Conservation (phyloP, 1,284 basidiomycete genomes). For the Cryptococcus amylolentus region DNA sequence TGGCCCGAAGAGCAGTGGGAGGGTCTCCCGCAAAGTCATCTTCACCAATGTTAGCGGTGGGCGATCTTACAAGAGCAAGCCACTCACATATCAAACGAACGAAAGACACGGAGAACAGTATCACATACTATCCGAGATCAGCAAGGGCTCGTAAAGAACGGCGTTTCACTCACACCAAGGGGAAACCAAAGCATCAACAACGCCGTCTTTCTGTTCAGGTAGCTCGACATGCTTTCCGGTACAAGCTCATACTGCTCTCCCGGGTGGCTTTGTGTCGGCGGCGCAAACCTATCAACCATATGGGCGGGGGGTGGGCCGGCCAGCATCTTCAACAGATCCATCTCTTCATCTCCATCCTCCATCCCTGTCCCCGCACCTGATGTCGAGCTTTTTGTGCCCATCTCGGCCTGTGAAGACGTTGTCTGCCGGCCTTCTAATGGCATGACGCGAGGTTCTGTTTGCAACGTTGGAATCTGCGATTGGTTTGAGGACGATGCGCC, state of each 20-base stretch:
- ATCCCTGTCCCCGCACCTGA: constrained; percentile 1
- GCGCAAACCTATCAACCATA: constrained; percentile 22
- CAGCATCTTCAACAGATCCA: constrained; percentile 42
- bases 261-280: constrained; percentile 3
- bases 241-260: constrained; percentile 40
- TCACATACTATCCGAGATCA: constrained; percentile 28
- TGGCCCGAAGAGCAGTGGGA: constrained; percentile 37
- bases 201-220: constrained; percentile 50
- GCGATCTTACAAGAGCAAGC: background rate
- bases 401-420: background rate
- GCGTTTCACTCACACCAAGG: constrained; percentile 39
- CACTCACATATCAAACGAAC: constrained; percentile 47
- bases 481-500: background rate
- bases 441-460: background rate
- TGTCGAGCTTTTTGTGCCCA: background rate
- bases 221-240: constrained; percentile 47
- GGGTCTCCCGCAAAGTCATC: constrained; percentile 42
- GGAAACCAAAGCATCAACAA: constrained; percentile 50
- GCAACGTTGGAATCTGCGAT: background rate
- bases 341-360: constrained; percentile 32
- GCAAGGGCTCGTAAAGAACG: background rate
- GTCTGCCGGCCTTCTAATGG: background rate
- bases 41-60: constrained; percentile 1
- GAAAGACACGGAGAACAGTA: constrained; percentile 49
- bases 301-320: constrained; percentile 18